phyloP scores from a whole-genome alignment of 805 yeast species.

The Candida glaebosa region DNA sequence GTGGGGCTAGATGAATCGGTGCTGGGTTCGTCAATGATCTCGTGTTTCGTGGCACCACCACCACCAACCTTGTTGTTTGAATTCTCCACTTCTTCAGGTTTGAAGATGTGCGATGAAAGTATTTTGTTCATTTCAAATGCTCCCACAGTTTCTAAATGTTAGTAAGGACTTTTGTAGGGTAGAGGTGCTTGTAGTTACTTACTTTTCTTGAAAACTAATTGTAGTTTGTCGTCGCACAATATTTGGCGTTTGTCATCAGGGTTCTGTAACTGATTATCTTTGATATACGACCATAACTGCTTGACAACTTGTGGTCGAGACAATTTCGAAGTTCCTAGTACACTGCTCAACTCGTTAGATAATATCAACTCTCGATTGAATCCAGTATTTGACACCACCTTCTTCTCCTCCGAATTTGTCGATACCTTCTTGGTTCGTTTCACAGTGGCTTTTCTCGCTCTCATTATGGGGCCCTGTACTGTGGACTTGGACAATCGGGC shows the following conservation, averaged over 20 bases:
- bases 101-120: slow-evolving; percentile 48
- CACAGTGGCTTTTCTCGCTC: slow-evolving; percentile 13
- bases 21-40: neutral
- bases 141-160: slow-evolving; percentile 32
- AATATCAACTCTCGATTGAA: slow-evolving; percentile 45
- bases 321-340: slow-evolving; percentile 42
- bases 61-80: neutral
- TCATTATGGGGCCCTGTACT: slow-evolving; percentile 16
- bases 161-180: neutral
- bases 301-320: slow-evolving; percentile 74
- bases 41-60: neutral
- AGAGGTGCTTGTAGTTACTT: slow-evolving; percentile 16
- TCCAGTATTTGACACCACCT: slow-evolving; percentile 28
- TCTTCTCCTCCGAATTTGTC: slow-evolving; percentile 12
- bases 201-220: slow-evolving; percentile 56
- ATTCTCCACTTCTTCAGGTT: slow-evolving; percentile 24
- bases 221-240: slow-evolving; percentile 56
- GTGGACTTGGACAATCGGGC: slow-evolving; percentile 41
- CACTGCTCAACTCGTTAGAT: slow-evolving; percentile 47
- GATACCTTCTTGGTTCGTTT: slow-evolving; percentile 11
- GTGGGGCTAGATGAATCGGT: neutral
- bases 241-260: slow-evolving; percentile 65
- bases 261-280: slow-evolving; percentile 58
- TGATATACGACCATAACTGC: slow-evolving; percentile 67
- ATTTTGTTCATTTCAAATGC: slow-evolving; percentile 60